phyloP scores from a whole-genome alignment of 768 basidiomycete genomes.

The Mycena olivaceomarginata region DNA sequence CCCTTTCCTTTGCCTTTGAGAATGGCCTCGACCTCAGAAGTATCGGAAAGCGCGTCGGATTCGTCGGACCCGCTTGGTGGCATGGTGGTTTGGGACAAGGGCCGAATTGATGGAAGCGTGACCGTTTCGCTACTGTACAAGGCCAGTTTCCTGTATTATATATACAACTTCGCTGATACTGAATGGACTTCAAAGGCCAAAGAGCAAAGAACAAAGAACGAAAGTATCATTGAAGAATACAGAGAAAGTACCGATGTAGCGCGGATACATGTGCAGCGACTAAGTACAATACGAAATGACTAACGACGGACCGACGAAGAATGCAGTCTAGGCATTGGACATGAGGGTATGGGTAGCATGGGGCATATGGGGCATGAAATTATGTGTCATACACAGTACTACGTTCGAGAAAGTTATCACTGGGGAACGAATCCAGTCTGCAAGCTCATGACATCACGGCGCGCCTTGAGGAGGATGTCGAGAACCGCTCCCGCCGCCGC shows the following conservation, averaged over 20 bases:
- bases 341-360: neutral
- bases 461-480: constrained; percentile 25
- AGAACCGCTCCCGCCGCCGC: constrained; percentile 20
- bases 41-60: constrained; percentile 35
- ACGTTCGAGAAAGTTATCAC: no score
- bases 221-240: neutral
- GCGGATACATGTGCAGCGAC: neutral
- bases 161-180: no score
- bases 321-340: neutral
- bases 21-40: constrained; percentile 34
- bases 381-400: neutral
- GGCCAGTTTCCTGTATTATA: no score
- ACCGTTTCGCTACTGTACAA: neutral
- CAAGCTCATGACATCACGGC: neutral
- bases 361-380: neutral
- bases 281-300: constrained; percentile 3
- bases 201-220: neutral
- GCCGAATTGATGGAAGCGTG: constrained; percentile 16
- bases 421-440: neutral
- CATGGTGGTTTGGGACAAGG: constrained; percentile 16
- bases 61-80: constrained; percentile 29
- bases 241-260: neutral
- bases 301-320: neutral
- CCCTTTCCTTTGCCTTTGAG: constrained; percentile 37
- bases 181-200: no score